Evolutionary conservation across 2,329 filamentous ascomycete species (phyloP).

Genomic region (Clonostachys chloroleuca): DNA sequence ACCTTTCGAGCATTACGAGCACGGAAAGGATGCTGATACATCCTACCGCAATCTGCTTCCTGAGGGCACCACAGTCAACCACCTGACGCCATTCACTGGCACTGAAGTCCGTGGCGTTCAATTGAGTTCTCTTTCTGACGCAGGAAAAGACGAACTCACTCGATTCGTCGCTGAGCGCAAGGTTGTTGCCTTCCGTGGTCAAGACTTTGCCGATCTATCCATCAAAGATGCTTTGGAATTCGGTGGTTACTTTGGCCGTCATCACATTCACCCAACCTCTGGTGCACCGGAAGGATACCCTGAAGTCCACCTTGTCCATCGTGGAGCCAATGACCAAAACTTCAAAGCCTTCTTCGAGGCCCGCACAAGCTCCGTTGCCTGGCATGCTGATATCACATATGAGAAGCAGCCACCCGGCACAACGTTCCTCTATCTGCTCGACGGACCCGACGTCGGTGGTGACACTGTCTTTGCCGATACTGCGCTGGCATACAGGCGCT

Average conservation of each 20-base stretch:
- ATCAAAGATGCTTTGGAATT: constrained; percentile 67
- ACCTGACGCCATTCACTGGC: constrained; percentile 71
- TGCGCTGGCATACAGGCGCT: constrained; percentile 73
- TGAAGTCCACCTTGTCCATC: constrained; percentile 75
- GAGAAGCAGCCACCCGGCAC: constrained; percentile 86
- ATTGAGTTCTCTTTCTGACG: constrained; percentile 60
- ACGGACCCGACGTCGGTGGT: constrained; percentile 73
- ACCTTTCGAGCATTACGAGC: constrained; percentile 69
- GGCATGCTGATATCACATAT: constrained; percentile 87
- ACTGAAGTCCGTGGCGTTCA: constrained; percentile 69
- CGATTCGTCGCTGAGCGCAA: constrained; percentile 73
- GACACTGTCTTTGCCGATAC: constrained; percentile 82
- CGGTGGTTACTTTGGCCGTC: constrained; percentile 73
- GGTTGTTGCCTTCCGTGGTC: constrained; percentile 72
- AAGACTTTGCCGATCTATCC: constrained; percentile 67
- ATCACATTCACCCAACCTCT: constrained; percentile 77
- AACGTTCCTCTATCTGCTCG: constrained; percentile 82
- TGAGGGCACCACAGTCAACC: constrained; percentile 40
- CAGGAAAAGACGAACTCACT: constrained; percentile 73
- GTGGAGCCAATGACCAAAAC: constrained; percentile 47
- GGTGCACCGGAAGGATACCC: constrained; percentile 71
- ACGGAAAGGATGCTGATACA: constrained; percentile 70
- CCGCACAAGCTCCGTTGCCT: constrained; percentile 76
- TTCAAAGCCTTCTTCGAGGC: constrained; percentile 57
- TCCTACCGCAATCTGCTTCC: constrained; percentile 65